Evolutionary conservation across 768 basidiomycete species (phyloP), one percentile per base, ranked within the genome.

Genomic region (Mycena vitilis): DNA sequence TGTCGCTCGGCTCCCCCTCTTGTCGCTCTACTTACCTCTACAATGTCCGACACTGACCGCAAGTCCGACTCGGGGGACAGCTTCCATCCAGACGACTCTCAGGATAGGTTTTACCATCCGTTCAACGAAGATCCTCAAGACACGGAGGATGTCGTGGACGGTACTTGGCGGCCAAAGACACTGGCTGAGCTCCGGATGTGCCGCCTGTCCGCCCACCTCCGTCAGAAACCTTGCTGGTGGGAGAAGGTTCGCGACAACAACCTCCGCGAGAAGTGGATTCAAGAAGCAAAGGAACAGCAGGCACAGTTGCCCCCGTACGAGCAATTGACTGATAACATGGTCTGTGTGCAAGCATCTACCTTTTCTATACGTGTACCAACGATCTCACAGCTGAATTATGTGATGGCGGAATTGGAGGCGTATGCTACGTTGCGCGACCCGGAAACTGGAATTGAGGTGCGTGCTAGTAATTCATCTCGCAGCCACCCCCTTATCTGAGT

Each of bases 361-460:
- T 23, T 37, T n/a, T 22, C 4, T 36, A 23, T 8, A 23, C 45
- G 22, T 57, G 6, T n/a, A 8, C 20, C 7, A 25, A 5, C 13
- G 10, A 15, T 40, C 10, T 44, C 36, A 36, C 37, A 73, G 65
- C 25, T 74, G 48, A 66, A 72, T 54, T 72, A 73, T 55, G 72
- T 72, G 16, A 56, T 74, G 49, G 52, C 23, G 13, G 73, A 74
- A 57, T 54, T 76, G 38, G 65, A 74, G 15, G 65, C 48, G 5
- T 76, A 73, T 62, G 70, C 66, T 13, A 22, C 44, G 22, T 57
- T 75, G 25, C 55, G 65, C 18, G 70, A 75, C 54, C 60, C 59
- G 13, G 23, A 59, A 18, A 69, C 71, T 53, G 75, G 73, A 18
- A 71, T 73, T 40, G 66, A 75, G 55, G 68, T 73, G 25, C 8